These are phyloP conservation scores for Cryomyces minteri DNA, from an alignment of 495 filamentous ascomycete genomes.

Conservation along the genomic window DNA sequence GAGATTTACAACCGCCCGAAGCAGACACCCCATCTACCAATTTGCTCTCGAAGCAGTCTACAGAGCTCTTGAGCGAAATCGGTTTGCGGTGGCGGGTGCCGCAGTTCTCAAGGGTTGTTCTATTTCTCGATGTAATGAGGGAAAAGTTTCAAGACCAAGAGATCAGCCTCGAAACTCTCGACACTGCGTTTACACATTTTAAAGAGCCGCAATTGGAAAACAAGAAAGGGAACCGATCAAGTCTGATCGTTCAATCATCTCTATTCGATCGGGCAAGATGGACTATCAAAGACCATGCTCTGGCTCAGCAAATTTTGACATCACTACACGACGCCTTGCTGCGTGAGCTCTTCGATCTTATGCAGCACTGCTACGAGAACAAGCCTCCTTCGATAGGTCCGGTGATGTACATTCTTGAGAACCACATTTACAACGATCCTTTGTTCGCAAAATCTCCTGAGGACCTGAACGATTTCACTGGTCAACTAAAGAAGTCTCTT, in stretches of 20 bases:
- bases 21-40: slow-evolving; percentile 35
- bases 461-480: slow-evolving; percentile 47
- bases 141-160: slow-evolving; percentile 78
- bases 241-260: slow-evolving; percentile 26
- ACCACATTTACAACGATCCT: slow-evolving; percentile 64
- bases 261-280: slow-evolving; percentile 46
- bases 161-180: slow-evolving; percentile 60
- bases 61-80: slow-evolving; percentile 69
- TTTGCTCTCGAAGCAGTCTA: slow-evolving; percentile 63
- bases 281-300: slow-evolving; percentile 60
- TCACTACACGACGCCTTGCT: slow-evolving; percentile 67
- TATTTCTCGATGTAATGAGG: slow-evolving; percentile 70
- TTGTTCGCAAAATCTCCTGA: slow-evolving; percentile 50
- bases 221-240: slow-evolving; percentile 36
- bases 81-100: slow-evolving; percentile 84
- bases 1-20: slow-evolving; percentile 32
- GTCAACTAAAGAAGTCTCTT: slow-evolving; percentile 53
- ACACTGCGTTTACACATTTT: slow-evolving; percentile 60
- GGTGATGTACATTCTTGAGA: slow-evolving; percentile 65
- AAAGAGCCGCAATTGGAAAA: slow-evolving; percentile 48
- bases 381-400: slow-evolving; percentile 64
- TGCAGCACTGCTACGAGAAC: slow-evolving; percentile 76
- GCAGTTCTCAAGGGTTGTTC: slow-evolving; percentile 54
- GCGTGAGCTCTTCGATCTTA: slow-evolving; percentile 68
- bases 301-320: slow-evolving; percentile 56